Conservation (phyloP, 2,329 filamentous ascomycete species). For the Madurella mycetomatis region DNA sequence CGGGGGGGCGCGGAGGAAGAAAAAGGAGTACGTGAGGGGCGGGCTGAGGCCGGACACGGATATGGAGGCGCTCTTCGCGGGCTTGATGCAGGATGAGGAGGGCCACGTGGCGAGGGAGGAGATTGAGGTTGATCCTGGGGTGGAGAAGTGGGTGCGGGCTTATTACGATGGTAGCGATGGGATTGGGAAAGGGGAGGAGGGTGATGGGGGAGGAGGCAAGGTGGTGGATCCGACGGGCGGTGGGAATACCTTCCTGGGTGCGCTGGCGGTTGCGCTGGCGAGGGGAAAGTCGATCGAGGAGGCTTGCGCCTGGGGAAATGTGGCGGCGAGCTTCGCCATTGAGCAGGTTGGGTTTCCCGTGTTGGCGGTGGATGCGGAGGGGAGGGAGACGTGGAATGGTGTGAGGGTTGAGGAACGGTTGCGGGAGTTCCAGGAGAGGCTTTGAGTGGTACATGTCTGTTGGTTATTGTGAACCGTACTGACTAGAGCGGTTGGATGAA, state of each 20-base stretch:
- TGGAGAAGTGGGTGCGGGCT: conserved; percentile 28
- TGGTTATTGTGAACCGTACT: too few relatives aligned
- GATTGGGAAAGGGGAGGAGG: background rate
- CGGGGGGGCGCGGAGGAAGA: conserved; percentile 21
- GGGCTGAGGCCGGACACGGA: conserved; percentile 57
- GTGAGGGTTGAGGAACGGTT: conserved; percentile 50
- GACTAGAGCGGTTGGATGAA: too few relatives aligned
- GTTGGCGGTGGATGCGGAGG: conserved; percentile 42
- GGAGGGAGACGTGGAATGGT: conserved; percentile 59
- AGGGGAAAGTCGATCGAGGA: conserved; percentile 59
- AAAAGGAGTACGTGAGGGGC: conserved; percentile 35
- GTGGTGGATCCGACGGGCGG: conserved; percentile 93
- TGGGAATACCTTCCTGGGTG: conserved; percentile 80
- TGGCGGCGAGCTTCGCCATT: conserved; percentile 88
- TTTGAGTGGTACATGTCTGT: conserved; percentile 19
- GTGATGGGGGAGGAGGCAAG: conserved; percentile 32
- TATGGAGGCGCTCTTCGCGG: conserved; percentile 59
- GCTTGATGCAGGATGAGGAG: conserved; percentile 50
- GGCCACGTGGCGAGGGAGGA: conserved; percentile 53
- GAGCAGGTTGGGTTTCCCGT: conserved; percentile 85
- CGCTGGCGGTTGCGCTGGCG: conserved; percentile 54
- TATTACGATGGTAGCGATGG: conserved; percentile 15
- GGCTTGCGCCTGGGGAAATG: conserved; percentile 71
- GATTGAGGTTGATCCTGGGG: conserved; percentile 53
- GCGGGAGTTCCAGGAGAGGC: conserved; percentile 43